These are phyloP conservation scores for Solanum peruvianum DNA, from an alignment of 257 asterid genomes.

Conservation along the genomic window DNA sequence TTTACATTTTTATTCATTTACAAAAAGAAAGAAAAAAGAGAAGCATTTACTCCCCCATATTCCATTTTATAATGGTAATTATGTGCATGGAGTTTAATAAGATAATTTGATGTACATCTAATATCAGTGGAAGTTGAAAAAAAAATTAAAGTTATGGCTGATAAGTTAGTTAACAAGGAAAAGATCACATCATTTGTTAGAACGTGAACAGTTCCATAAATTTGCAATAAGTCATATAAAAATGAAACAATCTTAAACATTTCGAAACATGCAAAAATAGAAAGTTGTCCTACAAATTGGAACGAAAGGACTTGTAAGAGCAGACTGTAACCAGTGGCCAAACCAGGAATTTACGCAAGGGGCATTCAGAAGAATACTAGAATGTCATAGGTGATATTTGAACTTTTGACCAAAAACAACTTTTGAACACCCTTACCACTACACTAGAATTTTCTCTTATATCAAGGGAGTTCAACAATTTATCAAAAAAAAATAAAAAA, in stretches of 20 bases:
- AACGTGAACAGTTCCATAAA: not conserved
- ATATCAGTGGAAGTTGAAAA: not conserved
- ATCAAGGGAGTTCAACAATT: not conserved
- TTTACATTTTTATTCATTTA: not conserved
- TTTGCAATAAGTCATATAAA: not conserved
- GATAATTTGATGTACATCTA: not conserved
- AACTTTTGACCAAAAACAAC: not conserved
- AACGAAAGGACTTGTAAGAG: not conserved
- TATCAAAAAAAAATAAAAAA: not conserved
- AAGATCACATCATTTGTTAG: not conserved
- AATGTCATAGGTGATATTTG: not conserved
- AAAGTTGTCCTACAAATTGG: not conserved
- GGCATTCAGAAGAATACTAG: not conserved
- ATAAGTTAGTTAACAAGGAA: not conserved
- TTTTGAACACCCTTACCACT: not conserved
- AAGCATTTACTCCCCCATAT: not conserved
- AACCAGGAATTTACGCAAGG: not conserved
- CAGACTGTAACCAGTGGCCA: not conserved
- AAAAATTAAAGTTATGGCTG: not conserved
- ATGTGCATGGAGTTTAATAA: not conserved
- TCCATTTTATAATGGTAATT: not conserved
- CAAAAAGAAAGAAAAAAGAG: not conserved
- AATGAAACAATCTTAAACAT: not conserved
- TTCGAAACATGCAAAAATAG: not conserved
- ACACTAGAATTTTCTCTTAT: not conserved